Evolutionary conservation across 1,284 basidiomycete species (phyloP).

Genomic region (Anthracocystis setariae): DNA sequence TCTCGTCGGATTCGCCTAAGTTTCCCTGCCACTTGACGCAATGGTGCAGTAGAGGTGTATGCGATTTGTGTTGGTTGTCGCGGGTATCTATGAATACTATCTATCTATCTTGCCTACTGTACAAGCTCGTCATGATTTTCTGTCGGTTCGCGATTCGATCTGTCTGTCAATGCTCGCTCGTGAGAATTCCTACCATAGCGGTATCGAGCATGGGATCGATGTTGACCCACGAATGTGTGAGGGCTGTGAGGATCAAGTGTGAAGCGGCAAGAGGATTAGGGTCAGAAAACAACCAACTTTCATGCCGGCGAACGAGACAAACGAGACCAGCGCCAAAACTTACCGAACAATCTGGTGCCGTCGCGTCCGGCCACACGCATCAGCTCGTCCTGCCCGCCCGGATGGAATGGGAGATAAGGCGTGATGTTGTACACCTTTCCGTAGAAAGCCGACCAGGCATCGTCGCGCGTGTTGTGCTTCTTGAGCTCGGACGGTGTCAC

Average conservation of each 20-base stretch:
- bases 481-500: conserved; percentile 86
- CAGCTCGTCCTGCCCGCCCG: conserved; percentile 90
- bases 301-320: no score
- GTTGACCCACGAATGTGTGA: conserved; percentile 88
- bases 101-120: not conserved
- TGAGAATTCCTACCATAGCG: conserved; percentile 86
- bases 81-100: not conserved
- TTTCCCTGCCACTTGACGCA: not conserved
- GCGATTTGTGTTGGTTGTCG: not conserved
- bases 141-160: conserved; percentile 5
- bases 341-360: conserved; percentile 92
- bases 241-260: conserved; percentile 26
- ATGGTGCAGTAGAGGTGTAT: not conserved
- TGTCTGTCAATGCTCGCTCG: conserved; percentile 11
- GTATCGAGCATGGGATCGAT: conserved; percentile 90
- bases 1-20: conserved; percentile 41
- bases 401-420: conserved; percentile 89
- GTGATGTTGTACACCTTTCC: conserved; percentile 98
- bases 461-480: conserved; percentile 81
- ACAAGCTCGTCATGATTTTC: not conserved
- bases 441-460: conserved; percentile 92
- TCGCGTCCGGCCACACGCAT: conserved; percentile 96
- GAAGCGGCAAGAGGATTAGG: not conserved
- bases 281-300: not conserved
- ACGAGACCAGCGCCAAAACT: no score